Evolutionary conservation across 148 eudicot genomes (phyloP).

Genomic region (Rhododendron griersonianum): DNA sequence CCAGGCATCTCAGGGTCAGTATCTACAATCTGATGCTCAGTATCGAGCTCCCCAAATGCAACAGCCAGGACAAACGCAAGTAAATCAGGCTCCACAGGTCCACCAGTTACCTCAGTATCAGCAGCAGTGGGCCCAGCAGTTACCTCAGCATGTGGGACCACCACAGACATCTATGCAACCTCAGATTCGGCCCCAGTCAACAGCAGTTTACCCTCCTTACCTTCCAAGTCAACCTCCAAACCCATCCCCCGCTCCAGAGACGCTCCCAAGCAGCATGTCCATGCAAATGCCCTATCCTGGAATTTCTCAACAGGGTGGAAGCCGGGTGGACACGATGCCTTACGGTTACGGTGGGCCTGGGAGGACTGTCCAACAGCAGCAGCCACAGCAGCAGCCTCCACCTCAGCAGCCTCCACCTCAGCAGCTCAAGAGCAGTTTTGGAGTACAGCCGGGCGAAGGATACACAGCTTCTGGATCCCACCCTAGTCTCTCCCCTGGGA

Average conservation of each 20-base stretch:
- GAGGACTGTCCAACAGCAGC: slow-evolving; percentile 45
- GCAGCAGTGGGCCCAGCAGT: slow-evolving; percentile 68
- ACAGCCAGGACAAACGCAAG: slow-evolving; percentile 52
- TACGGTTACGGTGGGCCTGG: slow-evolving; percentile 66
- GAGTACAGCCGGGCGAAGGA: slow-evolving; percentile 58
- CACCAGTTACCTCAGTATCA: slow-evolving; percentile 59
- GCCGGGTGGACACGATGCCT: slow-evolving; percentile 47
- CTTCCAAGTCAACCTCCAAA: slow-evolving; percentile 56
- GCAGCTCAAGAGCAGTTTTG: slow-evolving; percentile 56
- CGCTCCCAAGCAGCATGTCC: slow-evolving; percentile 56
- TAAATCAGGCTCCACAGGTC: slow-evolving; percentile 49
- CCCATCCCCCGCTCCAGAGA: slow-evolving; percentile 48
- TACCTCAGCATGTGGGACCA: slow-evolving; percentile 44
- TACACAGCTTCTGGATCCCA: slow-evolving; percentile 57
- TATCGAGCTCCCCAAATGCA: slow-evolving; percentile 43
- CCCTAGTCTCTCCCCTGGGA: slow-evolving; percentile 51
- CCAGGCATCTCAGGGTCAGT: slow-evolving; percentile 49
- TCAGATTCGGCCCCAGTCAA: slow-evolving; percentile 50
- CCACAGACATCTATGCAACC: slow-evolving; percentile 45
- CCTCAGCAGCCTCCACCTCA: slow-evolving; percentile 63
- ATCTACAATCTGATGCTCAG: slow-evolving; percentile 48
- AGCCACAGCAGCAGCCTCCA: slow-evolving; percentile 47
- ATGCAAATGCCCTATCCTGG: slow-evolving; percentile 72
- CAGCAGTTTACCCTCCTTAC: slow-evolving; percentile 58
- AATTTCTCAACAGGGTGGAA: slow-evolving; percentile 45